Evolutionary conservation across 2,329 filamentous ascomycete species (phyloP), one percentile per base, ranked within the genome.

Genomic region (Colletotrichum sp.): DNA sequence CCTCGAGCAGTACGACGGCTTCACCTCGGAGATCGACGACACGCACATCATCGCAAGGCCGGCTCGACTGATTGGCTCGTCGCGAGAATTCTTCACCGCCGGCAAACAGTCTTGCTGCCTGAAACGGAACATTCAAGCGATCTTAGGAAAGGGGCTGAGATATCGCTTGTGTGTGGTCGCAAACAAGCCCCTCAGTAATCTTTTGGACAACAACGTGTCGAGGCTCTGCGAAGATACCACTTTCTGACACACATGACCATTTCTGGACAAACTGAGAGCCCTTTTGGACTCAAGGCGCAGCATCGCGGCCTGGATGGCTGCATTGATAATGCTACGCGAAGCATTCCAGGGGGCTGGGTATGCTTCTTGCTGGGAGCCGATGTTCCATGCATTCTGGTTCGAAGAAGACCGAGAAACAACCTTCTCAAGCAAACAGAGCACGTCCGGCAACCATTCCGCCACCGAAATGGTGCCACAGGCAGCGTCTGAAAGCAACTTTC

Each of bases 321-420:
- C 74, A 74, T 72, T 71, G 62, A 76, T 59, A 44, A 52, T 55
- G 30, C 71, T 63, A 68, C 66, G 39, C 16, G n/a, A 65, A 55
- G 44, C 19, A 63, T 71, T 71, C 75, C 75, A 75, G 44, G 52
- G 32, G 61, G 36, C 62, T 71, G 75, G 75, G 59, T 75, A 75
- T 77, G 72, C 72, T 71, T 71, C 52, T 77, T 71, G 29, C 39
- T 71, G 61, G 66, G 22, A 59, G 55, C 66, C 36, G 61, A 57
- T 52, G 36, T 71, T 63, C 32, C 59, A 15, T 69, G 12, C 13
- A n/a, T 16, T 44, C 39, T 69, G 5, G 8, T 36, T 63, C 61
- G 69, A 65, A 27, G 30, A 67, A 36, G n/a, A n/a, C 34, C 70
- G 70, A 61, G 70, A 62, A 30, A 19, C 11, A 12, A 30, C 5